Percentiles rank a stretch among this genome's conserved stretches.
Evolutionary conservation across 1,284 basidiomycete species (phyloP).

Genomic region (Moesziomyces sp.): DNA sequence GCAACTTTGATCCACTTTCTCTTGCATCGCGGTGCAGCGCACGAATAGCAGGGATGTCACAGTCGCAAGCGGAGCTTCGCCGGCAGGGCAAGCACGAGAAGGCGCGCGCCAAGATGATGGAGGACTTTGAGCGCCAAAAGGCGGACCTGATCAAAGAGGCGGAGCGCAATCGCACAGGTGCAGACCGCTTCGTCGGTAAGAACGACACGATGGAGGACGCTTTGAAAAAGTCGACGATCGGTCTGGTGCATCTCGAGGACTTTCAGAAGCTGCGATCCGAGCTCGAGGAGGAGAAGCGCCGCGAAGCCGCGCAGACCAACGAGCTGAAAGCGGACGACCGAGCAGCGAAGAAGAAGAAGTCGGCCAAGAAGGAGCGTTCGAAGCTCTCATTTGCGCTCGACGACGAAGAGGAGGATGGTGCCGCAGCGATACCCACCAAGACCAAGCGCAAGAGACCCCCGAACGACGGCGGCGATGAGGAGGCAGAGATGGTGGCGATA

Average conservation of each 20-base stretch:
- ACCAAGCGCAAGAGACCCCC: slow-evolving; percentile 54
- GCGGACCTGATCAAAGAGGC: slow-evolving; percentile 75
- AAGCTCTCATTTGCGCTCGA: slow-evolving; percentile 83
- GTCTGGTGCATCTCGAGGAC: slow-evolving; percentile 90
- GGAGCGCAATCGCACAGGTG: slow-evolving; percentile 62
- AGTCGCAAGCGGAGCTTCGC: slow-evolving; percentile 50
- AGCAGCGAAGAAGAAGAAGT: slow-evolving; percentile 73
- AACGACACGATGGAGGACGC: slow-evolving; percentile 94
- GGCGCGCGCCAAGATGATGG: slow-evolving; percentile 67
- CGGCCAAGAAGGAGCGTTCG: slow-evolving; percentile 86
- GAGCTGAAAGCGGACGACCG: slow-evolving; percentile 43
- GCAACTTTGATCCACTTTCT: too few species aligned
- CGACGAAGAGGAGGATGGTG: slow-evolving; percentile 53
- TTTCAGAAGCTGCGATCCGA: slow-evolving; percentile 81
- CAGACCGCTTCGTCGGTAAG: slow-evolving; percentile 88
- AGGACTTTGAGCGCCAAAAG: slow-evolving; percentile 89
- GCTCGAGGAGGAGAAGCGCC: slow-evolving; percentile 89
- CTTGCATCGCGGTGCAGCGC: neutral
- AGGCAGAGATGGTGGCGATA: slow-evolving; percentile 1
- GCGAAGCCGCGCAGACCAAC: slow-evolving; percentile 78
- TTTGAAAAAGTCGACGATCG: slow-evolving; percentile 91
- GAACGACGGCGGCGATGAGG: slow-evolving; percentile 7
- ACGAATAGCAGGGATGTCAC: slow-evolving; percentile 31
- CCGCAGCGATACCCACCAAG: slow-evolving; percentile 7
- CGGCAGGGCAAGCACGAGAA: slow-evolving; percentile 56